These are phyloP conservation scores for Colletotrichum abscissum DNA, from an alignment of 2,329 filamentous ascomycete species.

Conservation along the genomic window DNA sequence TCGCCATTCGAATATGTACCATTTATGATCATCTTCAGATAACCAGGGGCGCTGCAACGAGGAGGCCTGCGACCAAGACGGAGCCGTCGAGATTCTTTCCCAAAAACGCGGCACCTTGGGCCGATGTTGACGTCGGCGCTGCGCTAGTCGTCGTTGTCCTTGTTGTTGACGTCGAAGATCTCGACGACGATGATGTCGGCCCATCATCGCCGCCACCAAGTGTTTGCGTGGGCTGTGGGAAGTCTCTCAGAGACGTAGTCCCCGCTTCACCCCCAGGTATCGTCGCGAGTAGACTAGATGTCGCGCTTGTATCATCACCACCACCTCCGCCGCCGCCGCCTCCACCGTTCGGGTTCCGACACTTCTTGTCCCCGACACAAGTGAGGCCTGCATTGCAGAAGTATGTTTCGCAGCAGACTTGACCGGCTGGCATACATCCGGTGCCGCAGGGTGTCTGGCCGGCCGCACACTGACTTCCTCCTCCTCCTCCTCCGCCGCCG, in stretches of 20 bases:
- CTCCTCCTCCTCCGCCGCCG: too few relatives aligned
- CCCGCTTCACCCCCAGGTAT: neutral
- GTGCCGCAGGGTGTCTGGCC: too few relatives aligned
- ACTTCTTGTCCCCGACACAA: too few relatives aligned
- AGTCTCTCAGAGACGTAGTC: neutral
- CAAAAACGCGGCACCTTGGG: neutral
- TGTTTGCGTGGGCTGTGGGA: neutral
- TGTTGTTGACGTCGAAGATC: slow-evolving; percentile 10
- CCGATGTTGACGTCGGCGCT: neutral
- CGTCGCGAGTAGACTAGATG: neutral
- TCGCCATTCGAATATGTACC: neutral
- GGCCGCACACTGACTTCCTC: too few relatives aligned
- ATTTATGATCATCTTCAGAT: neutral
- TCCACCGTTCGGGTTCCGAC: neutral
- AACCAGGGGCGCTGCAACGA: slow-evolving; percentile 1
- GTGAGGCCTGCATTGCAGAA: too few relatives aligned
- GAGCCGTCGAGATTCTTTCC: neutral
- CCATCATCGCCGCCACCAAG: neutral
- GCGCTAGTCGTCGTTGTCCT: neutral
- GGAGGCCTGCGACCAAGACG: slow-evolving; percentile 1
- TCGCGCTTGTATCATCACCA: neutral
- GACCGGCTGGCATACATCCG: too few relatives aligned
- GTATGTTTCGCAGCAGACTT: too few relatives aligned
- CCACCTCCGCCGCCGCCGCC: neutral
- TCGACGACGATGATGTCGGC: slow-evolving; percentile 6